Evolutionary conservation across 768 basidiomycete species (phyloP), one percentile per base, ranked within the genome.

Genomic region (Rhodotorula graminis): DNA sequence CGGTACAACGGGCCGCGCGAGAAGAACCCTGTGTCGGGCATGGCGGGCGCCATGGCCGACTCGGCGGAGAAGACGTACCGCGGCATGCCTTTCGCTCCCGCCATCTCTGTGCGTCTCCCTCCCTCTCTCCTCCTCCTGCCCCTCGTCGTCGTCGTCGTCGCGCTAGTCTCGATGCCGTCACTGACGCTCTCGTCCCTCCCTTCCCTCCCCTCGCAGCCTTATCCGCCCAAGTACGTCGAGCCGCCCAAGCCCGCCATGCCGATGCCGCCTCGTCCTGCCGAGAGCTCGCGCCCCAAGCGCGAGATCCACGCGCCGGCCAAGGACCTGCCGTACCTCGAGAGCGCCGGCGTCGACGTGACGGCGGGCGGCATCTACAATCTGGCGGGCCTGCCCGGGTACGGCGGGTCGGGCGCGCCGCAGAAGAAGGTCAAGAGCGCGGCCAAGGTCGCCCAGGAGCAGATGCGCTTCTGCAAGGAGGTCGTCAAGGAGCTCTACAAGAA

Each of bases 261-360:
- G 27, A 69, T 65, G 18, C 85, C 91, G 5, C 92, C 93, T 55
- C 87, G 87, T 69, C 90, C 93, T 76, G 87, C 92, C 67, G 80
- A 79, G 50, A 76, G 66, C 29, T 37, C 77, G 33, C 88, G 96
- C n/a, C 95, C 95, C 3, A 98, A 97, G 83, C 91, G 96, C 65
- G 96, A 99, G 81, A 94, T 97, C 42, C 95, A 97, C 79, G 92
- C 95, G 8, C 95, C 94, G 19, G 90, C 92, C 31, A 94, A 93
- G 81, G 95, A 97, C 78, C 81, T 93, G 18, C 86, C 89, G 0
- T 96, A 95, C 80, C 86, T 87, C 67, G 69, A 68, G 37, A 68
- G 63, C 23, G 69, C 70, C 18, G 73, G 69, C 21, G 58, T 58
- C 21, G 91, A 92, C 64, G 33, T 63, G 29, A 61, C 65, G 49